Evolutionary conservation across 305 asterid species (phyloP), one percentile per base, ranked within the genome.

Genomic region (Coffea humblotiana): DNA sequence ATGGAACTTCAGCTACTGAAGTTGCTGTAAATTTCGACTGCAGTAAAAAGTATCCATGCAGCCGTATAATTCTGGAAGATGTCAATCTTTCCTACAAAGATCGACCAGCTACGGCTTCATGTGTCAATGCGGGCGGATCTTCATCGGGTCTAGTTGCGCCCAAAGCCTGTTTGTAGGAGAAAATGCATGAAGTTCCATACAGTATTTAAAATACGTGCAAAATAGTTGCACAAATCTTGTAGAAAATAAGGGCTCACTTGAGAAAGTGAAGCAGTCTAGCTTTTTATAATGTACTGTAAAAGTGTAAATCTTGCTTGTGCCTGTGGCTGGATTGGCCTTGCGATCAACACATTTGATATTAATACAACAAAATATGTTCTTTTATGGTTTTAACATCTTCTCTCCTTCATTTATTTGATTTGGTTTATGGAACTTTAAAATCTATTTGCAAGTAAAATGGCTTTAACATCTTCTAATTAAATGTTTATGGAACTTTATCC

Each of bases 11-110:
- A 0, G 74, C 81, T 35, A 78, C 75, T 3, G 56, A 78, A 78
- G 76, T 78, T 11, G 81, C 81, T 0, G 75, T 78, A 25, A 15
- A 52, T 1, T 78, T 78, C 23, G 58, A 69, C 3, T 78, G 81
- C 45, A 78, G 81, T 10, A 54, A 52, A 25, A 69, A 14, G 58
- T 19, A 78, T 15, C 81, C 81, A 1, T 78, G 81, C 56, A 78
- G 51, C n/a, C 70, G 60, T 0, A 78, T 78, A 32, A 32, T 10
- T 11, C 69, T 78, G 21, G 40, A 78, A 21, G 70, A 69, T 51
- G 81, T 78, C 69, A 37, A 54, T 21, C 75, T 78, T 37, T 10
- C 47, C 27, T 78, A 27, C 18, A 23, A 54, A 8, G 65, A 69
- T 78, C 81, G 37, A 19, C 75, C 69, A 0, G 68, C 81, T 56